Evolutionary conservation across 768 basidiomycete species (phyloP), one percentile per base, ranked within the genome.

Genomic region (Macrolepiota albuminosa): DNA sequence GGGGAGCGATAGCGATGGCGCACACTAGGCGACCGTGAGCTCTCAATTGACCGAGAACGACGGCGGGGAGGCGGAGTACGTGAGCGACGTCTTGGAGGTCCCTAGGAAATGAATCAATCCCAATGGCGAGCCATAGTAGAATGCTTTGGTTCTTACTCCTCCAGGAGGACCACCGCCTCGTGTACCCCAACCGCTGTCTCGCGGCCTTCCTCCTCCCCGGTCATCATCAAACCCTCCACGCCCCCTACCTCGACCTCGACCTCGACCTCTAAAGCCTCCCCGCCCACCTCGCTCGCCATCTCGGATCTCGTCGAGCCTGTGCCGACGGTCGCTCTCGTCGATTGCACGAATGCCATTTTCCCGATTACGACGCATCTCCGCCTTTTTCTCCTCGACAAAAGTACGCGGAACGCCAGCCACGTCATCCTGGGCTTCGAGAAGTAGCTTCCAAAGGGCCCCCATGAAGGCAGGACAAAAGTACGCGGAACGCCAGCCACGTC

Each of bases 341-440:
- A 91, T 77, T 3, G 84, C 83, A 21, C 84, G 78, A 6, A 78
- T 78, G 66, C 92, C 89, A 39, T 75, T 81, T 60, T 85, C 83
- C 50, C 82, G 77, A 24, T 83, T 85, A 58, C 78, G 80, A n/a
- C 90, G 80, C 83, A 96, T 86, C 70, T 96, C 94, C 67, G 85
- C 84, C 71, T 97, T 97, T 75, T 96, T 95, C 71, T 89, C 87
- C 65, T 97, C 93, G 3, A 97, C 83, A 68, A 96, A 91, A 11
- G 89, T 89, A 11, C 84, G 83, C 8, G 97, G 97, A 0, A 99
- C 91, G 61, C 95, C 95, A 10, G 91, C 89, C 2, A 89, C 83
- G 34, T 91, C 91, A 36, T 81, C 81, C 72, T 98, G 96, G 3
- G 97, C 97, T 65, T 96, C 95, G 4, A 98, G 77, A n/a, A 99